Conservation (phyloP, 768 basidiomycete species). For the Amanita rubescens region DNA sequence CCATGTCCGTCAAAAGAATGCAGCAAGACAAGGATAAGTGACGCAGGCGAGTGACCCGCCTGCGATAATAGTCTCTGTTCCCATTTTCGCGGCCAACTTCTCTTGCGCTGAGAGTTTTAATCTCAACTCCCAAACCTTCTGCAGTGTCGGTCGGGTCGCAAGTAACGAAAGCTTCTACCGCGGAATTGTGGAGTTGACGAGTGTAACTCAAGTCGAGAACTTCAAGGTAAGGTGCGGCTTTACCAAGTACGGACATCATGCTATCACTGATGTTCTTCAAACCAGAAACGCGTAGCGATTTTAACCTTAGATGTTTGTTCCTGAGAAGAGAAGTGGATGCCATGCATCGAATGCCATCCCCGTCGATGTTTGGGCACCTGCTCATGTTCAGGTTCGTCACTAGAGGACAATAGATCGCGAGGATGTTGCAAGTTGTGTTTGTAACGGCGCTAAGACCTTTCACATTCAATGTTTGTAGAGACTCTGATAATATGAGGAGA, state of each 20-base stretch:
- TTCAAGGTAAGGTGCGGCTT: conserved; percentile 63
- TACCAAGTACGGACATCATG: conserved; percentile 59
- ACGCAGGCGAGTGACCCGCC: conserved; percentile 60
- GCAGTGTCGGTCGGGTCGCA: conserved; percentile 34
- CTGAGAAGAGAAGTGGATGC: conserved; percentile 36
- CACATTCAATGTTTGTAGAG: conserved; percentile 49
- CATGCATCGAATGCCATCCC: conserved; percentile 48
- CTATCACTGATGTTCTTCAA: conserved; percentile 53
- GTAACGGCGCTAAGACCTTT: conserved; percentile 65
- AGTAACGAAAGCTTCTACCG: conserved; percentile 64
- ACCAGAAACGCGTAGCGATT: conserved; percentile 60
- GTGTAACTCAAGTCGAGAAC: conserved; percentile 76
- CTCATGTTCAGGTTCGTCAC: conserved; percentile 61
- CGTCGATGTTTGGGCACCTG: conserved; percentile 63
- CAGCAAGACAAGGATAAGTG: conserved; percentile 74
- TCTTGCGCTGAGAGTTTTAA: conserved; percentile 47
- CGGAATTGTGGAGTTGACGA: conserved; percentile 65
- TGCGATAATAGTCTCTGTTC: conserved; percentile 39
- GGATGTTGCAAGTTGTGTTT: conserved; percentile 64
- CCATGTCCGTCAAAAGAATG: conserved; percentile 61
- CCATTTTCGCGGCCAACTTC: conserved; percentile 58
- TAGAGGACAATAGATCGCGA: conserved; percentile 49
- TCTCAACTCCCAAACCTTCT: conserved; percentile 28
- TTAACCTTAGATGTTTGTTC: conserved; percentile 45
- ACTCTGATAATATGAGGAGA: conserved; percentile 59